Conservation (phyloP, 345 rosid genomes). For the Eucalyptus brandiana region DNA sequence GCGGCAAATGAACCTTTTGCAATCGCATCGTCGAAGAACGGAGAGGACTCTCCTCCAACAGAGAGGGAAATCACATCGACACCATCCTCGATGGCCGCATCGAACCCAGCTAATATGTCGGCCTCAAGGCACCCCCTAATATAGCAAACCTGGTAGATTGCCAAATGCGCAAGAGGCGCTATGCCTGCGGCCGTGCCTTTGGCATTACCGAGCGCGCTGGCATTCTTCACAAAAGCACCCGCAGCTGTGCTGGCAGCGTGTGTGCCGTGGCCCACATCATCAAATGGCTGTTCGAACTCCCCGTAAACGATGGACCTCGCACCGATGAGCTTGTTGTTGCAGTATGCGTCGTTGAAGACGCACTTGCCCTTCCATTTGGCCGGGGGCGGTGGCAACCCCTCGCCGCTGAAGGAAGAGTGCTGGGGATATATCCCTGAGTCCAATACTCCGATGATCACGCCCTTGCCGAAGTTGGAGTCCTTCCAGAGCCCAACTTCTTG, state of each 20-base stretch:
- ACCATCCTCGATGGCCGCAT: slow-evolving; percentile 37
- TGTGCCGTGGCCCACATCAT: slow-evolving; percentile 42
- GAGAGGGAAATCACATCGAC: slow-evolving; percentile 45
- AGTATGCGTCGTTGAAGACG: slow-evolving; percentile 13
- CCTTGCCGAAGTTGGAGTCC: slow-evolving; percentile 22
- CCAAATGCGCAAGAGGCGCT: slow-evolving; percentile 39
- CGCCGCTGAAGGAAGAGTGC: slow-evolving; percentile 34
- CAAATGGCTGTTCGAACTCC: background rate
- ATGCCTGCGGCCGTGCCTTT: slow-evolving; percentile 39
- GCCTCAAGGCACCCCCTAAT: slow-evolving; percentile 5
- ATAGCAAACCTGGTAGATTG: slow-evolving; percentile 35
- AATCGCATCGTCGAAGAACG: slow-evolving; percentile 16
- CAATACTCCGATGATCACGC: slow-evolving; percentile 31
- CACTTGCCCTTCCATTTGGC: slow-evolving; percentile 40
- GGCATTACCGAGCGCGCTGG: slow-evolving; percentile 27
- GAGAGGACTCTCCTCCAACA: slow-evolving; percentile 18
- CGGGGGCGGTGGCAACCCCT: slow-evolving; percentile 33
- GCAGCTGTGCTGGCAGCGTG: slow-evolving; percentile 47
- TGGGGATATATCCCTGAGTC: slow-evolving; percentile 31
- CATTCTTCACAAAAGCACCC: slow-evolving; percentile 19
- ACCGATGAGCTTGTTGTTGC: slow-evolving; percentile 58
- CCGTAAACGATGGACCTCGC: slow-evolving; percentile 16
- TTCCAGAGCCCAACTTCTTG: slow-evolving; percentile 15
- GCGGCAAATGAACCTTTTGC: slow-evolving; percentile 38
- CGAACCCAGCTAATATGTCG: slow-evolving; percentile 38